Evolutionary conservation across 2,329 filamentous ascomycete species (phyloP), one percentile per base, ranked within the genome.

Genomic region (Fusarium citri): DNA sequence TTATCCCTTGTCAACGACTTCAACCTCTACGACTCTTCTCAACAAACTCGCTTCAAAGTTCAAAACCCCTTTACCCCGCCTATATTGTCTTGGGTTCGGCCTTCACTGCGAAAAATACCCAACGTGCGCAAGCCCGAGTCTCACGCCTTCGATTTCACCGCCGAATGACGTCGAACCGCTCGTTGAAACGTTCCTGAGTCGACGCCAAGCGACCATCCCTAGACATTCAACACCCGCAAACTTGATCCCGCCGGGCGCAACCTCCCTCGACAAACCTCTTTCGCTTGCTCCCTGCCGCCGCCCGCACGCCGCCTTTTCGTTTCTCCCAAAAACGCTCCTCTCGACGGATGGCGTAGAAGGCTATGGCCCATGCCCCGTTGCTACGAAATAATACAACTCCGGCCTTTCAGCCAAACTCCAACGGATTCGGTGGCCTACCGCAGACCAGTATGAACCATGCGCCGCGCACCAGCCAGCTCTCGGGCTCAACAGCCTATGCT

Each of bases 391-490:
- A 87, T 75, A 88, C 86, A 76, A 82, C 85, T 73, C 85, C 87
- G 76, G 81, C 84, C 77, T 87, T 88, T 76, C 80, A 83, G 75
- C 78, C 82, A 74, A 81, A 80, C 73, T 78, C 83, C 73, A 83
- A 83, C 78, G 79, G 80, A 77, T 81, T 83, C 76, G 80, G 82
- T 71, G 78, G 81, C 76, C 76, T 83, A 67, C 79, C 80, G 61
- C 81, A 78, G 57, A 82, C 79, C 77, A 83, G 78, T 67, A 87
- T 88, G 84, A 87, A 81, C 78, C 82, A 82, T 78, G 81, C 83
- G 74, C 82, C 85, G 68, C 84, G 88, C 76, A 83, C 84, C 65
- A 91, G 88, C 79, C 88, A 90, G 81, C 82, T 90, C 67, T 89
- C 89, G 59, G 87, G 87, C 79, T 85, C 88, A 66, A 89, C 88